Conservation (phyloP, 257 asterid species). For the Nyctanthes arbortristis region DNA sequence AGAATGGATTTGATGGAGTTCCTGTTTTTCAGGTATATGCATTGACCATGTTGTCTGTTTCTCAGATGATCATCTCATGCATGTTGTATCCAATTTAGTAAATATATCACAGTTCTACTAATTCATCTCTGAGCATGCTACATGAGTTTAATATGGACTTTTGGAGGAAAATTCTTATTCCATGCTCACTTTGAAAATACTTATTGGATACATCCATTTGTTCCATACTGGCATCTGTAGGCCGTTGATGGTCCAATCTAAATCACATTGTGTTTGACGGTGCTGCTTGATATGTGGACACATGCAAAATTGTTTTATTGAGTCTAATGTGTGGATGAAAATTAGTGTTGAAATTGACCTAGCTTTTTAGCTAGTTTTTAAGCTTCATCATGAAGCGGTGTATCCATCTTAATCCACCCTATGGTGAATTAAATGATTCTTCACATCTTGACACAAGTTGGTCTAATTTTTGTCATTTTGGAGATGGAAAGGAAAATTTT, state of each 20-base stretch:
- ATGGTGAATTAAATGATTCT: background rate
- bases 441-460: background rate
- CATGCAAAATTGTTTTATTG: too few species aligned
- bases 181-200: background rate
- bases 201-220: background rate
- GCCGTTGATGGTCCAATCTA: background rate
- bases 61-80: background rate
- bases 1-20: conserved; percentile 91
- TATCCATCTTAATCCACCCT: background rate
- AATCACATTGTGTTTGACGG: background rate
- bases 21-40: conserved; percentile 87
- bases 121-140: background rate
- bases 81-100: background rate
- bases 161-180: background rate
- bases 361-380: too few species aligned
- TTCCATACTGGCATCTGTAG: background rate
- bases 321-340: too few species aligned
- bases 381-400: too few species aligned
- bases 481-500: background rate
- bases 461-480: background rate
- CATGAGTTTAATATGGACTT: background rate
- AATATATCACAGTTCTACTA: background rate
- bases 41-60: background rate
- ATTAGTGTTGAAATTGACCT: too few species aligned
- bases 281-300: too few species aligned